Evolutionary conservation across 2,329 filamentous ascomycete species (phyloP).

Genomic region (Pseudofabraea citricarpa): DNA sequence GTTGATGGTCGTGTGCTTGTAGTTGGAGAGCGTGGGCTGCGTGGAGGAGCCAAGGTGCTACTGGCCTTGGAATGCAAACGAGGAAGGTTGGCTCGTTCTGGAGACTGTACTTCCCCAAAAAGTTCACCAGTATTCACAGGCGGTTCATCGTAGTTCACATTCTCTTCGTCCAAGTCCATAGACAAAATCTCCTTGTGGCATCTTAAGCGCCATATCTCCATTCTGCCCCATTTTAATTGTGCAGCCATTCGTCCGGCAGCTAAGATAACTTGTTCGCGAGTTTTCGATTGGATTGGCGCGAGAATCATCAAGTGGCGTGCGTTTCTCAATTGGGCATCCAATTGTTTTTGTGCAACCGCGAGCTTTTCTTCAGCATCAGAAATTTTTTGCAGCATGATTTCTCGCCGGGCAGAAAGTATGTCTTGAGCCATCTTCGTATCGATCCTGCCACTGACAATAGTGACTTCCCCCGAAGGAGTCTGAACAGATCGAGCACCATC

Average conservation of each 20-base stretch:
- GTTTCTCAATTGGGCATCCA: conserved; percentile 82
- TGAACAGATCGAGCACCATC: conserved; percentile 56
- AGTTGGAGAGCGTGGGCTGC: conserved; percentile 33
- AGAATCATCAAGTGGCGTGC: conserved; percentile 85
- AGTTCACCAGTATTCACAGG: conserved; percentile 8
- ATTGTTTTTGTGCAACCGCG: conserved; percentile 64
- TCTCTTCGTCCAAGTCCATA: conserved; percentile 80
- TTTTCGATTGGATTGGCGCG: conserved; percentile 86
- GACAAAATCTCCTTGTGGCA: conserved; percentile 86
- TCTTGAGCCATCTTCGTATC: conserved; percentile 82
- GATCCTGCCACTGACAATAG: conserved; percentile 66
- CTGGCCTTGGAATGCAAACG: conserved; percentile 32
- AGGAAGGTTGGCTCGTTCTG: conserved; percentile 26
- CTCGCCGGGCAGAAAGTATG: conserved; percentile 74
- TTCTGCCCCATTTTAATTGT: conserved; percentile 87
- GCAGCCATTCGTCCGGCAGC: conserved; percentile 81
- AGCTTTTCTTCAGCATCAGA: conserved; percentile 78
- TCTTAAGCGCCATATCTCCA: conserved; percentile 87
- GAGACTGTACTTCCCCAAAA: conserved; percentile 12
- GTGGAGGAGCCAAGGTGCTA: conserved; percentile 28
- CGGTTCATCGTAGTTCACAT: conserved; percentile 24
- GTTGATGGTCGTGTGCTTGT: conserved; percentile 28
- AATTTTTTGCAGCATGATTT: conserved; percentile 81
- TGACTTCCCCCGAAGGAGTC: conserved; percentile 68
- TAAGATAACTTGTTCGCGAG: conserved; percentile 78